phyloP scores from a whole-genome alignment of 2,329 filamentous ascomycete species.

The Pseudodiploospora longispora region DNA sequence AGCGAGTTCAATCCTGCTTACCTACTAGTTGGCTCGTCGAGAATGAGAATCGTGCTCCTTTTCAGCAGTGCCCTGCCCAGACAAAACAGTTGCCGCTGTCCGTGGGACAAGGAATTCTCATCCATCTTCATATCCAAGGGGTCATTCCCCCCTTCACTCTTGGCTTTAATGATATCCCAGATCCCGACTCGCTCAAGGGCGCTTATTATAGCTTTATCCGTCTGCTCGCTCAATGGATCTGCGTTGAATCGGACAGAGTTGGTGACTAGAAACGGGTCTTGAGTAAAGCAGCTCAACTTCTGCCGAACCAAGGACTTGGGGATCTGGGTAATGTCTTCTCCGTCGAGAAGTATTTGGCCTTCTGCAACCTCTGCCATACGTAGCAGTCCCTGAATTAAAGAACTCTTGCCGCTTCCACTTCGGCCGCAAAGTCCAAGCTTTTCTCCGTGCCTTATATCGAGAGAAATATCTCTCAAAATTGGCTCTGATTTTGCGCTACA shows the following conservation, averaged over 20 bases:
- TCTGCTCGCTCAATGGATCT: slow-evolving; percentile 31
- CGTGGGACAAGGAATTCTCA: slow-evolving; percentile 27
- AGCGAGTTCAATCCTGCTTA: slow-evolving; percentile 3
- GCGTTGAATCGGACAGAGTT: slow-evolving; percentile 43
- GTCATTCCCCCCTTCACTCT: slow-evolving; percentile 22
- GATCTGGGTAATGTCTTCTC: slow-evolving; percentile 26
- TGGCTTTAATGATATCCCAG: slow-evolving; percentile 31
- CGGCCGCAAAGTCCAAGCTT: slow-evolving; percentile 38
- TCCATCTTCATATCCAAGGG: slow-evolving; percentile 26
- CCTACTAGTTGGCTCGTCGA: slow-evolving; percentile 34
- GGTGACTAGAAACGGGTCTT: slow-evolving; percentile 44
- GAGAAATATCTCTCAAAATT: slow-evolving; percentile 21
- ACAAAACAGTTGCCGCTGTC: slow-evolving; percentile 25
- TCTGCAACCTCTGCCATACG: slow-evolving; percentile 37
- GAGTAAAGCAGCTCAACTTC: slow-evolving; percentile 38
- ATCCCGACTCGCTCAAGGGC: slow-evolving; percentile 41
- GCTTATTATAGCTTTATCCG: slow-evolving; percentile 33
- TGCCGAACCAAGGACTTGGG: slow-evolving; percentile 20
- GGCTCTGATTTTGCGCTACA: slow-evolving; percentile 14
- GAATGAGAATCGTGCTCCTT: slow-evolving; percentile 18
- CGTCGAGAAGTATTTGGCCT: slow-evolving; percentile 39
- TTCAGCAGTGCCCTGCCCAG: slow-evolving; percentile 23
- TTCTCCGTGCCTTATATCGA: slow-evolving; percentile 24
- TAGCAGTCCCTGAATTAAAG: slow-evolving; percentile 36
- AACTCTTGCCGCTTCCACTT: slow-evolving; percentile 31